Evolutionary conservation across 805 yeast species (phyloP).

Genomic region (Cyberlindnera euphorbiae): DNA sequence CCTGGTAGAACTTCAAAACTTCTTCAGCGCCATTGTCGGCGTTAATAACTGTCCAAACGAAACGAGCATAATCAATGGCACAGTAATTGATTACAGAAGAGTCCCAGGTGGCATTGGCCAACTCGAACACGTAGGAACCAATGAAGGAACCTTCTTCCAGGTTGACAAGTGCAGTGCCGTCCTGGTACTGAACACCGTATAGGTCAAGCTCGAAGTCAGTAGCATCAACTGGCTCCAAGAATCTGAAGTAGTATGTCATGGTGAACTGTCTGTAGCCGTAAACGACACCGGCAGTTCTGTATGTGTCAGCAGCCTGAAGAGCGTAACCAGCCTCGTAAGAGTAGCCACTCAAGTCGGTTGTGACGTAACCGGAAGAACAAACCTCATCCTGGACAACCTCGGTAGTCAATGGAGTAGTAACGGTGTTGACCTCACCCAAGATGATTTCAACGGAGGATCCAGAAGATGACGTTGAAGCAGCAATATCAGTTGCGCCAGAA

Average conservation of each 20-base stretch:
- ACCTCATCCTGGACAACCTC: constrained; percentile 2
- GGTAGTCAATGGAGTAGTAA: constrained; percentile 1
- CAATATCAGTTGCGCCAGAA: no score
- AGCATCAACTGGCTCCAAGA: constrained; percentile 10
- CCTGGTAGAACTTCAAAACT: constrained; percentile 10
- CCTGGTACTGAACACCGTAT: constrained; percentile 7
- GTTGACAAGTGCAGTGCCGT: constrained; percentile 13
- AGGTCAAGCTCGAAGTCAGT: constrained; percentile 6
- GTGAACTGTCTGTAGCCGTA: constrained; percentile 11
- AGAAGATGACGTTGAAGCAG: no score
- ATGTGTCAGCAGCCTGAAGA: background rate
- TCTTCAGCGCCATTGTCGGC: constrained; percentile 1
- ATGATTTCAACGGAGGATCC: background rate
- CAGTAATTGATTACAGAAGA: constrained; percentile 6
- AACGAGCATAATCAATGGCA: constrained; percentile 12
- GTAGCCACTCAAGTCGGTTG: constrained; percentile 2
- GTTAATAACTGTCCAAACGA: constrained; percentile 6
- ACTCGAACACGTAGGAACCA: constrained; percentile 7
- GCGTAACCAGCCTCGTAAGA: constrained; percentile 5
- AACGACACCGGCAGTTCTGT: background rate
- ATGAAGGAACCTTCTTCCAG: constrained; percentile 15
- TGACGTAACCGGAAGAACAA: constrained; percentile 3
- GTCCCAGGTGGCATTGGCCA: constrained; percentile 5
- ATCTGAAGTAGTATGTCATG: constrained; percentile 16
- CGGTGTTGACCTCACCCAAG: background rate